These are phyloP conservation scores for Aureobasidium sp. DNA, from an alignment of 2,329 filamentous ascomycete genomes.

Conservation along the genomic window DNA sequence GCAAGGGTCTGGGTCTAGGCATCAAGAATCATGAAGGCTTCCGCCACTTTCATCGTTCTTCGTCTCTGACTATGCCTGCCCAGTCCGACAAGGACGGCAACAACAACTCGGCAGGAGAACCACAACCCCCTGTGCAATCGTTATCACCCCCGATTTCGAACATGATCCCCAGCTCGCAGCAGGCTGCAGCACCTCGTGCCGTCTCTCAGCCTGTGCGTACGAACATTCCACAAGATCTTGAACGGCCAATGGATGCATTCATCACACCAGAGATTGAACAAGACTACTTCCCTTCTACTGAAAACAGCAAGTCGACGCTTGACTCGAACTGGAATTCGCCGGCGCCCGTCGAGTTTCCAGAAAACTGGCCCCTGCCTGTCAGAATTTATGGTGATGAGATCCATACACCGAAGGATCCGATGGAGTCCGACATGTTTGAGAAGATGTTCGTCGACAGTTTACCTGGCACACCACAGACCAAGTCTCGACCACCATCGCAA, in stretches of 20 bases:
- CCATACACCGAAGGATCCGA: constrained; percentile 15
- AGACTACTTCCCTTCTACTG: not conserved
- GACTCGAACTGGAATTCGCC: constrained; percentile 4
- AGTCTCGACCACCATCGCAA: constrained; percentile 1
- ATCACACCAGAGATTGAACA: constrained; percentile 5
- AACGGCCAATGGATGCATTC: not conserved
- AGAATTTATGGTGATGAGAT: constrained; percentile 11
- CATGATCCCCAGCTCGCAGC: not conserved
- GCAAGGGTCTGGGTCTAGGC: not conserved
- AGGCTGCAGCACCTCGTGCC: not conserved
- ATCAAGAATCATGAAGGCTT: constrained; percentile 8
- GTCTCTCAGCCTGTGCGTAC: not conserved
- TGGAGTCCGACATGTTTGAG: constrained; percentile 25
- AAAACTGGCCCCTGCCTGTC: constrained; percentile 13
- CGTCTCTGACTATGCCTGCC: not conserved
- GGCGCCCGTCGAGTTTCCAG: constrained; percentile 1
- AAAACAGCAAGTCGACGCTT: constrained; percentile 6
- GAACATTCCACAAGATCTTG: not conserved
- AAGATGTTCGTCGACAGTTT: constrained; percentile 25
- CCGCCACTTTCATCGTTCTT: constrained; percentile 5
- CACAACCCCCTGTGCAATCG: not conserved
- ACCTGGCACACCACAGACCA: constrained; percentile 14
- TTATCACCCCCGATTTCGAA: not conserved
- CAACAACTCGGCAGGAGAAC: not conserved
- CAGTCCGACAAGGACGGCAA: not conserved